Base-by-base conservation (phyloP, 2,329 filamentous ascomycete species). In the Talaromyces rugulosus region DNA sequence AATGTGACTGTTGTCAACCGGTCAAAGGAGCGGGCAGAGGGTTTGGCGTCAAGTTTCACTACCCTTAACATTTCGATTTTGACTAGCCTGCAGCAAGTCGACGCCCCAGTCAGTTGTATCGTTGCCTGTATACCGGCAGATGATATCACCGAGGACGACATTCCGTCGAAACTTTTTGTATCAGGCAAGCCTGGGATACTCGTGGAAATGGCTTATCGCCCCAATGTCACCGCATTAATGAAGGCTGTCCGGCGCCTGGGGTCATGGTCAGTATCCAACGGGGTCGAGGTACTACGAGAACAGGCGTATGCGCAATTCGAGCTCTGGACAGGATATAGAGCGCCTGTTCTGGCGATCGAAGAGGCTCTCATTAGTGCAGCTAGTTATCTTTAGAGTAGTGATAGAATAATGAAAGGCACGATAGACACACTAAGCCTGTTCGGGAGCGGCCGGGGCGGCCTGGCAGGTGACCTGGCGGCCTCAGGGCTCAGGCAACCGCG, bases 291-390 rank as follows among this genome's bases (percentile, higher is more conserved):
- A 3, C 59, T 72, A 14, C 61, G 69, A 18, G 60, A 65, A 34
- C 69, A 72, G 34, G 70, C 63, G 42, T 70, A 66, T 62, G 65
- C 65, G 27, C 69, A 71, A 42, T 70, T 69, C 53, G 51, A 62
- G 31, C 60, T 72, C 12, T 71, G 69, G 69, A 68, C 64, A 16
- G 56, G 56, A 11, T 51, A 34, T 52, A 11, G 31, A n/a, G 56
- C 56, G 11, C 56, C 44, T 7, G 42, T 58, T 5, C 42, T 58
- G 14, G 56, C 56, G 18, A 58, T 58, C 27, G 28, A 40, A 50
- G 56, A 58, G 30, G 56, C 40, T 8, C 23, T 50, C 8, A 16
- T 9, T 50, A 79, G 14, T 16, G 36, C 5, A 16, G 36, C 16
- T 40, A 40, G 3, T 16, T 40, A 16, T 40, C 14, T 40, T 33